phyloP scores from a whole-genome alignment of 345 rosid genomes.

The Eucalyptus grandis region DNA sequence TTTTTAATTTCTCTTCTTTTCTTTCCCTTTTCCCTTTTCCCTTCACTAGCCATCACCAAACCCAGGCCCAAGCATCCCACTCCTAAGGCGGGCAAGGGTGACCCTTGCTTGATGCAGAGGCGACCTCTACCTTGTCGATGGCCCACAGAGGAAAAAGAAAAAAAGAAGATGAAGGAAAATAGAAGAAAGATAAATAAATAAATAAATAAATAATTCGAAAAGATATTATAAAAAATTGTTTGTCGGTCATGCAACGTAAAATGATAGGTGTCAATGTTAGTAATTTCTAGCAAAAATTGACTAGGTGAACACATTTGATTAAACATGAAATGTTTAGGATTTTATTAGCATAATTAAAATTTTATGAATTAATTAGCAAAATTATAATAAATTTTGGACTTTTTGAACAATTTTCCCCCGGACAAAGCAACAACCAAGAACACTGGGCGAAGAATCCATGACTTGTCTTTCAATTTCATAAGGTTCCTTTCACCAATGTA shows the following conservation, averaged over 20 bases:
- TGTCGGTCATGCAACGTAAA: not conserved
- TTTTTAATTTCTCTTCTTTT: not conserved
- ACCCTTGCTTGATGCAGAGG: accelerated
- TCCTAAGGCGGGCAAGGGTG: not conserved
- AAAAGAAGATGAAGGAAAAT: too few species aligned
- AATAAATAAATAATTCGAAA: accelerated
- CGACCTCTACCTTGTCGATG: not conserved
- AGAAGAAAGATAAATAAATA: too few species aligned
- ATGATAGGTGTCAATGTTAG: not conserved
- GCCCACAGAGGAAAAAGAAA: accelerated
- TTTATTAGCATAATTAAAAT: not conserved
- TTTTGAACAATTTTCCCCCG: not conserved
- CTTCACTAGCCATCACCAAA: not conserved
- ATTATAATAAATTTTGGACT: not conserved
- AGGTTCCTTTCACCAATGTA: not conserved
- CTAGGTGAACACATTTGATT: accelerated
- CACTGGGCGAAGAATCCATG: not conserved
- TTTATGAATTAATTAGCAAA: not conserved
- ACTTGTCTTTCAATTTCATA: not conserved
- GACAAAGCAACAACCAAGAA: not conserved
- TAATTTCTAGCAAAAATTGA: accelerated
- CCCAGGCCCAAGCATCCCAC: not conserved
- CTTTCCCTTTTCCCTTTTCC: not conserved
- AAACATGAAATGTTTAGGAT: not conserved
- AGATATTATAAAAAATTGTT: not conserved